Evolutionary conservation across 495 filamentous ascomycete species (phyloP).

Genomic region (Rhypophila decipiens): DNA sequence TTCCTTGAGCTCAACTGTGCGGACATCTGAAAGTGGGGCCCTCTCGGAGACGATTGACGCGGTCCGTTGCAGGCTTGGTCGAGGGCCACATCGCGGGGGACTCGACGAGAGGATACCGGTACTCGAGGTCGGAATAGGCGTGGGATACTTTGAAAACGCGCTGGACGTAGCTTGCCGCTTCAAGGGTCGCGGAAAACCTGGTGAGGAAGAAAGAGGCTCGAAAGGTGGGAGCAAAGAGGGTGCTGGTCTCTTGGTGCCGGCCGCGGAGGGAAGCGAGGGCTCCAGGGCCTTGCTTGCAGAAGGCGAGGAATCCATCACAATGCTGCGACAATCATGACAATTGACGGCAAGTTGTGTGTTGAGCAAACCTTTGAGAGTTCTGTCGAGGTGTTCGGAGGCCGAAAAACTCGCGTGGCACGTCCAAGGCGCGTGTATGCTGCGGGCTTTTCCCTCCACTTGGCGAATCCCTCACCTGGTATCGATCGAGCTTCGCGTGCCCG

Average conservation of each 20-base stretch:
- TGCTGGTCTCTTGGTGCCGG: conserved; percentile 71
- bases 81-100: conserved; percentile 56
- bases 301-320: conserved; percentile 28
- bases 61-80: conserved; percentile 50
- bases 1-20: conserved; percentile 70
- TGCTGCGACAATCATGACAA: conserved; percentile 23
- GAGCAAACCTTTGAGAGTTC: not conserved
- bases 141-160: conserved; percentile 65
- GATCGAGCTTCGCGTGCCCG: too few species aligned
- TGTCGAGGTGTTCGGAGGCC: not conserved
- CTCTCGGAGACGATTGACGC: conserved; percentile 74
- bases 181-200: conserved; percentile 65
- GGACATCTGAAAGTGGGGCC: conserved; percentile 72
- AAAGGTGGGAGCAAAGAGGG: conserved; percentile 83
- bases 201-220: conserved; percentile 87
- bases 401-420: conserved; percentile 1
- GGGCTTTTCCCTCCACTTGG: conserved; percentile 3
- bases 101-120: conserved; percentile 89
- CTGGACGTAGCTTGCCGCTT: conserved; percentile 58
- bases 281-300: conserved; percentile 17
- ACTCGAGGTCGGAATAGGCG: conserved; percentile 87
- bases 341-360: not conserved
- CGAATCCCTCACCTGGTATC: not conserved
- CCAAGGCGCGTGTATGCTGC: conserved; percentile 5
- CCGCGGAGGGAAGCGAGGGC: conserved; percentile 40